Evolutionary conservation across 352 stramenopile species (phyloP).

Genomic region (Phytophthora vignae): DNA sequence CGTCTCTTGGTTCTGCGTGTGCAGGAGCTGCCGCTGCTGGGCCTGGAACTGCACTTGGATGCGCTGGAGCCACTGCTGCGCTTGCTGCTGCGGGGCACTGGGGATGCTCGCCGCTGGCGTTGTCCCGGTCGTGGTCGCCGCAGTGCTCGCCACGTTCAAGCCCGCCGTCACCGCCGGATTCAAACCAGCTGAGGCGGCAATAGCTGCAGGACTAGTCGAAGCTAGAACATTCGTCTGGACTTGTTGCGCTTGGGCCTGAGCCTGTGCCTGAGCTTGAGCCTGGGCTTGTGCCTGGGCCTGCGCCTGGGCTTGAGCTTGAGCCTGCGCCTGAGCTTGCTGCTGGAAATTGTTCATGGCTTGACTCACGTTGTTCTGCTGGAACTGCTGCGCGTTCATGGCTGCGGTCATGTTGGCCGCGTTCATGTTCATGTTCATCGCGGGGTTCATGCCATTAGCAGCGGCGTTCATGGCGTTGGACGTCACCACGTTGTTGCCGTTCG

Average conservation of each 20-base stretch:
- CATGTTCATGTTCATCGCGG: conserved; percentile 51
- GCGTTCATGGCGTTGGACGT: conserved; percentile 40
- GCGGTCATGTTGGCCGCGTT: conserved; percentile 40
- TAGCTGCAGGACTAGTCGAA: conserved; percentile 22
- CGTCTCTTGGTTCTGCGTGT: conserved; percentile 82
- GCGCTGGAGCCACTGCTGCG: conserved; percentile 83
- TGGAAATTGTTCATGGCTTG: conserved; percentile 69
- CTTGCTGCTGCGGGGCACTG: conserved; percentile 67
- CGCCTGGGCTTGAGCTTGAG: conserved; percentile 35
- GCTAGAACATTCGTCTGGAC: conserved; percentile 28
- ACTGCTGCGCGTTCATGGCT: conserved; percentile 48
- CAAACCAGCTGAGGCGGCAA: conserved; percentile 33
- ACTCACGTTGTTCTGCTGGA: conserved; percentile 49
- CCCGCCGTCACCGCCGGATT: conserved; percentile 41
- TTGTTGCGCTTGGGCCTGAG: conserved; percentile 26
- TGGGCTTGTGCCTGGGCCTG: conserved; percentile 36
- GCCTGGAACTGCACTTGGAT: conserved; percentile 87
- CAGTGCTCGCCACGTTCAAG: conserved; percentile 35
- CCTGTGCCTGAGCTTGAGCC: conserved; percentile 26
- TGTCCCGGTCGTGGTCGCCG: conserved; percentile 31
- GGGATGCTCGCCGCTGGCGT: conserved; percentile 37
- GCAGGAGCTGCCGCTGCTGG: conserved; percentile 75
- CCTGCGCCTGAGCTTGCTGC: conserved; percentile 48
- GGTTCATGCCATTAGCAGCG: conserved; percentile 37
- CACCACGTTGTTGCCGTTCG: conserved; percentile 38